Percentiles rank a stretch among this genome's conserved stretches.
Conservation (phyloP, 768 basidiomycete species). For the Filobasidium wieringae region DNA sequence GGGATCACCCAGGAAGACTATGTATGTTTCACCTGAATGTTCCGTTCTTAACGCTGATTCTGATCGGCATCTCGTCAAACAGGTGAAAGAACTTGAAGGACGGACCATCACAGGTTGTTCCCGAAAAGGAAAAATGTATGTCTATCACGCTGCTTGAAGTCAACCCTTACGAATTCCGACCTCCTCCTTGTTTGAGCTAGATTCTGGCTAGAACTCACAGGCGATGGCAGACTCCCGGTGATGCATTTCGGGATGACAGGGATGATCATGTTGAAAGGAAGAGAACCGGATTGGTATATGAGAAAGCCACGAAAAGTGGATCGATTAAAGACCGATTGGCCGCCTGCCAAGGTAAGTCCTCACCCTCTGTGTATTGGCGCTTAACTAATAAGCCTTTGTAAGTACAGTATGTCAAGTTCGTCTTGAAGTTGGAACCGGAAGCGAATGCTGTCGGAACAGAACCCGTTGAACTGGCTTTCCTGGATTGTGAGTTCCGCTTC, state of each 20-base stretch:
- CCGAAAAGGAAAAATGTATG: conserved; percentile 39
- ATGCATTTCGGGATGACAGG: conserved; percentile 80
- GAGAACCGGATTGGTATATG: conserved; percentile 37
- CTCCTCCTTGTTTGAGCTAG: conserved; percentile 9
- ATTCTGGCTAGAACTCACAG: conserved; percentile 53
- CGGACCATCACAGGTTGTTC: conserved; percentile 34
- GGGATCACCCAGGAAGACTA: conserved; percentile 51
- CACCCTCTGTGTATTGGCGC: too few species aligned
- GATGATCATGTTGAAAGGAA: conserved; percentile 49
- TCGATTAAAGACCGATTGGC: conserved; percentile 21
- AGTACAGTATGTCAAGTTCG: conserved; percentile 44
- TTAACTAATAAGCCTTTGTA: too few species aligned
- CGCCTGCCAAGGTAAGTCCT: conserved; percentile 28
- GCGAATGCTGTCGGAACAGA: conserved; percentile 35
- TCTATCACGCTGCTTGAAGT: not conserved
- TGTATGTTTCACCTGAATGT: conserved; percentile 43
- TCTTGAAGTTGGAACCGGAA: conserved; percentile 49
- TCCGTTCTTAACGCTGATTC: not conserved
- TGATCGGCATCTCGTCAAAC: not conserved
- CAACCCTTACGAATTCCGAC: not conserved
- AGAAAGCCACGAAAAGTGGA: conserved; percentile 19
- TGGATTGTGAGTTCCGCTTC: conserved; percentile 43
- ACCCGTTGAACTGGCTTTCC: conserved; percentile 51
- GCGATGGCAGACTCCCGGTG: conserved; percentile 53
- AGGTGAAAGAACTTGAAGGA: conserved; percentile 49